These are phyloP conservation scores for Plasmodium reichenowi DNA, from an alignment of 169 alveolate genomes.

Conservation along the genomic window DNA sequence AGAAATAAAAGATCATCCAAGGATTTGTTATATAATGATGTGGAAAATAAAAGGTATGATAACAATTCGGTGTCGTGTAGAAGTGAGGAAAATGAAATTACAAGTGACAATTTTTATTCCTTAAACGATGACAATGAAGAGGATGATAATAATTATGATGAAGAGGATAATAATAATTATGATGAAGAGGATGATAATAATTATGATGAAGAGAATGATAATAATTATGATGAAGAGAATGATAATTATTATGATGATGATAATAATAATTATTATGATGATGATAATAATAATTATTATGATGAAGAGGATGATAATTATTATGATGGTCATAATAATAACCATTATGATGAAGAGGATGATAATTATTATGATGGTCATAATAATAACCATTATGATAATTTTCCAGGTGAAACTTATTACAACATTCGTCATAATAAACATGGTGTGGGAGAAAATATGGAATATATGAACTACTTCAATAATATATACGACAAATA, in stretches of 20 bases:
- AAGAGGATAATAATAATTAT: not conserved
- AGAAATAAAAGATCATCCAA: not conserved
- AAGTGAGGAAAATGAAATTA: not conserved
- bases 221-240: too few relatives aligned
- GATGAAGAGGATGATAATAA: too few relatives aligned
- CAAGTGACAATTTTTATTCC: slow-evolving; percentile 31
- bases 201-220: too few relatives aligned
- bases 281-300: too few relatives aligned
- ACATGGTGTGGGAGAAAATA: not conserved
- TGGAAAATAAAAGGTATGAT: not conserved
- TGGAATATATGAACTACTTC: slow-evolving; percentile 23
- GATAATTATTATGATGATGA: too few relatives aligned
- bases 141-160: not conserved
- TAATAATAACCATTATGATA: too few relatives aligned
- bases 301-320: not conserved
- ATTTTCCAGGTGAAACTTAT: too few relatives aligned
- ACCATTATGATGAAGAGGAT: not conserved
- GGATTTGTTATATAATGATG: slow-evolving; percentile 7
- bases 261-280: not conserved
- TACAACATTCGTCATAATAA: too few relatives aligned
- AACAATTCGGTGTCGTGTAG: not conserved
- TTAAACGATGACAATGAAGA: slow-evolving; percentile 11
- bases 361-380: too few relatives aligned
- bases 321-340: not conserved
- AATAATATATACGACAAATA: slow-evolving; percentile 39